These are phyloP conservation scores for Plectosphaerella plurivora DNA, from an alignment of 2,329 filamentous ascomycete genomes.

Conservation along the genomic window DNA sequence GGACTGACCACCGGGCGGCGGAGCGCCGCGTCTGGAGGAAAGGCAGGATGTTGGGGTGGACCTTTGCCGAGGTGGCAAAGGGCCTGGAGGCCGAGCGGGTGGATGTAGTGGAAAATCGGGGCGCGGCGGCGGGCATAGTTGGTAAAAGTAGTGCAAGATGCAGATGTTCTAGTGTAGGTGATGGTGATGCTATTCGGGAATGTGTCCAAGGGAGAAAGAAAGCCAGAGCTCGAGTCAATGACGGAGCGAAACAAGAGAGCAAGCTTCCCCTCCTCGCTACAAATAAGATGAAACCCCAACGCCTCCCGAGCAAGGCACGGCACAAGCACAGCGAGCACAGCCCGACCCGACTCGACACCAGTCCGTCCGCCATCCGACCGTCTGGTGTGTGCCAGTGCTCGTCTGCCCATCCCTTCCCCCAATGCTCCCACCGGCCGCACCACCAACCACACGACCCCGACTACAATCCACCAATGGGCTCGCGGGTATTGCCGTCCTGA, in stretches of 20 bases:
- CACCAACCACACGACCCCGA: background rate
- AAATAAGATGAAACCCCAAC: no score
- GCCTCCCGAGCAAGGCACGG: no score
- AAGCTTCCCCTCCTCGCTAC: no score
- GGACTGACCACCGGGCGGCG: slow-evolving; percentile 25
- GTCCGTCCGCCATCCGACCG: no score
- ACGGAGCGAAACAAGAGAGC: no score
- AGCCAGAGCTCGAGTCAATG: background rate
- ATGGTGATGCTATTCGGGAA: background rate
- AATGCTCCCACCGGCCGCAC: no score
- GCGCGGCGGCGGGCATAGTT: background rate
- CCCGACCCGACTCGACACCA: no score
- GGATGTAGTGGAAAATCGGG: background rate
- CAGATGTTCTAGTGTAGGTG: background rate
- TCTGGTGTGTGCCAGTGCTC: no score
- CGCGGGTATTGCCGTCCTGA: background rate
- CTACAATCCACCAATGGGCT: background rate
- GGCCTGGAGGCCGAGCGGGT: slow-evolving; percentile 14
- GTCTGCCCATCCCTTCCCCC: no score
- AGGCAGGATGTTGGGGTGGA: slow-evolving; percentile 26
- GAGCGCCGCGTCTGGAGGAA: slow-evolving; percentile 23
- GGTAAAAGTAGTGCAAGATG: background rate
- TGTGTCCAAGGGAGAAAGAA: background rate
- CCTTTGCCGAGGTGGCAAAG: slow-evolving; percentile 28
- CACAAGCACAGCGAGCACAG: no score